Evolutionary conservation across 805 yeast species (phyloP), one percentile per base, ranked within the genome.

Genomic region (Cephaloascus fragrans): DNA sequence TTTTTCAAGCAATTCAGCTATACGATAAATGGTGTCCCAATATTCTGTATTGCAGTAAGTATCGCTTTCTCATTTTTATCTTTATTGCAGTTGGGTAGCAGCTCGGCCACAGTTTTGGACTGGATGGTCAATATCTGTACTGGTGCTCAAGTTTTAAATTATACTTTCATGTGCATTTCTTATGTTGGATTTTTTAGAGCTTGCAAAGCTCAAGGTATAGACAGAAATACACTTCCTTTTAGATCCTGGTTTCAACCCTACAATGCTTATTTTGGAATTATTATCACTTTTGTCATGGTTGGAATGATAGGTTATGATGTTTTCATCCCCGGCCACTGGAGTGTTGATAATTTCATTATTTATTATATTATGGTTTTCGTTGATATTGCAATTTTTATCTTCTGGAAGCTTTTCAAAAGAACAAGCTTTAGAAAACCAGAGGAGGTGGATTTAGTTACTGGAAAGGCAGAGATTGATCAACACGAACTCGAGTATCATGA

Each of bases 51-150:
- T 15, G 43, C 49, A 5, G 51, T 55, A 18, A 44, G 53, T 12
- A 42, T 53, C 32, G 45, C 44, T 20, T 56, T 57, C 46, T 49
- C 58, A 19, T 50, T 53, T 40, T 51, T 57, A 44, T 56, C 58
- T 1, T 57, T 50, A 19, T 44, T 59, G 55, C 61, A 60, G 39
- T 48, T 50, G 20, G 49, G 54, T 34, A 39, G 51, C 14, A 49
- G 59, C 4, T 52, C 64, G 17, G 45, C 53, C n/a, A 55, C 47
- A 18, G 66, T 59, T n/a, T 59, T 64, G 49, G 51, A 50, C 35
- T 63, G 63, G 44, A 59, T 64, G 53, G 62, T 63, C 35, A 60
- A 53, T 40, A 57, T 64, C 34, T 62, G 64, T 45, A 62, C 69
- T 6, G 62, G 66, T 41, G 55, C 66, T 12, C 69, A 65, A 36